Evolutionary conservation across 2,329 filamentous ascomycete species (phyloP), one percentile per base, ranked within the genome.

Genomic region (Ophiocordyceps camponoti-saundersi): DNA sequence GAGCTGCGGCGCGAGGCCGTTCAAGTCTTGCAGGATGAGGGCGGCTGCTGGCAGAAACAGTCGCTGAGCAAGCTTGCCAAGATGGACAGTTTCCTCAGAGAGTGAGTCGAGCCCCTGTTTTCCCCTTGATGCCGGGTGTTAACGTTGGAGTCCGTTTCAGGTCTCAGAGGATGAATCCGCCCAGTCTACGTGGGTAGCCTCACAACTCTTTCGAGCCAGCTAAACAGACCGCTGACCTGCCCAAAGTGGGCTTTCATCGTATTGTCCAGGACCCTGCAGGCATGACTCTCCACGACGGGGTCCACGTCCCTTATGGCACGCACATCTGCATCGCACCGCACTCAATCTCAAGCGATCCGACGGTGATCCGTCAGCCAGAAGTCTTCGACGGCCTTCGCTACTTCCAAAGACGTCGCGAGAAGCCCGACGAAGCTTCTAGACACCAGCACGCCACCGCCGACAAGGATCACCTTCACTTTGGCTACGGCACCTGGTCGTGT

Each of bases 361-460:
- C 40, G 15, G 11, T 51, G 1, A 23, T 51, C 2, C 13, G 26
- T 6, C 23, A 48, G 11, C 23, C 47, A 13, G 36, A 48, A 2
- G 29, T 34, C 23, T 51, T 51, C 44, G 39, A 51, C 44, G 46
- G 46, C 3, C 48, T 51, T 16, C 49, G 49, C 7, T 51, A 49
- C 44, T 51, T 46, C 44, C 26, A 46, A 21, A 41, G 46, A 45
- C 47, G 49, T 6, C 21, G 46, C n/a, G 15, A 32, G 12, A 30
- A 46, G 23, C 13, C 46, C 2, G 36, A 3, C 42, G 44, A 51
- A 44, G 44, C 43, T 7, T 44, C 21, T 15, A 46, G 47, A 16
- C 49, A 51, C 42, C 49, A 51, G 48, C 48, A 49, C 43, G 49
- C 44, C n/a, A 49, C 49, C 13, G 42, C 48, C 23, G 49, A 51